These are phyloP conservation scores for Peronosclerospora sorghi DNA, from an alignment of 352 stramenopile genomes.

Conservation along the genomic window DNA sequence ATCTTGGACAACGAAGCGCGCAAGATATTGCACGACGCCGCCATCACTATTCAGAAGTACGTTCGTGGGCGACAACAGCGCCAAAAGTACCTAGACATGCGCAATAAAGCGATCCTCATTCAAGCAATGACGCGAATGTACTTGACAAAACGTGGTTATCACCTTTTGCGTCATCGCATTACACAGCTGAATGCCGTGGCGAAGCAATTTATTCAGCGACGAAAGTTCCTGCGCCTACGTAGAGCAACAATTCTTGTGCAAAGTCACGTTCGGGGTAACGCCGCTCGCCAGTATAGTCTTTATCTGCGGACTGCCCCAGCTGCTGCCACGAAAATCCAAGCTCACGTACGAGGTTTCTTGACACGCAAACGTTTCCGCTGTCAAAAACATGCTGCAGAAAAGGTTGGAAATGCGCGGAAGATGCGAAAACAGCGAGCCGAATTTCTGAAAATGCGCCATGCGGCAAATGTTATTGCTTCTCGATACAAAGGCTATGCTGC, in stretches of 20 bases:
- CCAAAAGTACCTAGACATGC: conserved; percentile 50
- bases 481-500: conserved; percentile 63
- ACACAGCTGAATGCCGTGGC: conserved; percentile 60
- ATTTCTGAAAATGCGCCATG: conserved; percentile 55
- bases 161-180: conserved; percentile 39
- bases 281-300: conserved; percentile 49
- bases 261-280: conserved; percentile 54
- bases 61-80: conserved; percentile 52
- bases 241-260: conserved; percentile 66
- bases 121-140: conserved; percentile 68
- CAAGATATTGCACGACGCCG: conserved; percentile 79
- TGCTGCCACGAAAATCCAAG: conserved; percentile 73
- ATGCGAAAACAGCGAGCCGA: conserved; percentile 52
- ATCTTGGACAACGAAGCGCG: conserved; percentile 74
- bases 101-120: conserved; percentile 47
- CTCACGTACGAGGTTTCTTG: conserved; percentile 54
- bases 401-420: conserved; percentile 58
- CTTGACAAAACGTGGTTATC: conserved; percentile 40
- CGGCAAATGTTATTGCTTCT: conserved; percentile 57
- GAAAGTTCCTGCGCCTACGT: conserved; percentile 55
- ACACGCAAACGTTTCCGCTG: conserved; percentile 54
- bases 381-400: conserved; percentile 53
- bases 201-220: conserved; percentile 60
- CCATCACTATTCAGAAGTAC: conserved; percentile 69
- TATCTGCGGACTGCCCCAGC: conserved; percentile 67